Evolutionary conservation across 768 basidiomycete genomes (phyloP).

Genomic region (Amyloporia xantha): DNA sequence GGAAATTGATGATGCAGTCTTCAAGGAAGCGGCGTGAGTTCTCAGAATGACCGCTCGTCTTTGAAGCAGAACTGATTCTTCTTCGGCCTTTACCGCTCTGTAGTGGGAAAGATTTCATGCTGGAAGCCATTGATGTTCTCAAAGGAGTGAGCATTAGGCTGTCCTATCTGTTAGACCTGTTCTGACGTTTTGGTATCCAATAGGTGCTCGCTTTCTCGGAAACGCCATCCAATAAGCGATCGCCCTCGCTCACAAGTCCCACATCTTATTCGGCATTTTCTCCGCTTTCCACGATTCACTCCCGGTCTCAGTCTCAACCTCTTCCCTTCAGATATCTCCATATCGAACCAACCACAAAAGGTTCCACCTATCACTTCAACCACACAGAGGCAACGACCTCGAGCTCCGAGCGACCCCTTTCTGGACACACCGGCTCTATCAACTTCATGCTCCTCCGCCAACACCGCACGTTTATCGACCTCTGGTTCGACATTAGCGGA

Average conservation of each 20-base stretch:
- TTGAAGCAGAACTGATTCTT: conserved; percentile 13
- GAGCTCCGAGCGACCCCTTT: conserved; percentile 77
- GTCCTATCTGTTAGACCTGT: neutral
- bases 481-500: conserved; percentile 30
- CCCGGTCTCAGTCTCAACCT: conserved; percentile 52
- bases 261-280: conserved; percentile 28
- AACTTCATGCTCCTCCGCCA: conserved; percentile 48
- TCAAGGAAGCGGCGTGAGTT: conserved; percentile 89
- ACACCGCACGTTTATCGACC: conserved; percentile 26
- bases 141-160: conserved; percentile 89
- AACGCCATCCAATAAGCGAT: conserved; percentile 26
- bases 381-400: conserved; percentile 52
- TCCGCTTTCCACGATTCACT: conserved; percentile 37
- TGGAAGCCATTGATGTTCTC: conserved; percentile 81
- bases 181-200: conserved; percentile 7
- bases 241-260: conserved; percentile 19
- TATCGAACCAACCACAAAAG: conserved; percentile 23
- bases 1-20: conserved; percentile 93
- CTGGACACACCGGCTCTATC: conserved; percentile 62
- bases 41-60: conserved; percentile 8
- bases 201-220: conserved; percentile 76
- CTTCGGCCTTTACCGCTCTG: conserved; percentile 18
- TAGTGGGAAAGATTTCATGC: conserved; percentile 93
- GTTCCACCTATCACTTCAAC: conserved; percentile 35
- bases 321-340: conserved; percentile 29